Evolutionary conservation across 148 eudicot species (phyloP).

Genomic region (Rhododendron molle): DNA sequence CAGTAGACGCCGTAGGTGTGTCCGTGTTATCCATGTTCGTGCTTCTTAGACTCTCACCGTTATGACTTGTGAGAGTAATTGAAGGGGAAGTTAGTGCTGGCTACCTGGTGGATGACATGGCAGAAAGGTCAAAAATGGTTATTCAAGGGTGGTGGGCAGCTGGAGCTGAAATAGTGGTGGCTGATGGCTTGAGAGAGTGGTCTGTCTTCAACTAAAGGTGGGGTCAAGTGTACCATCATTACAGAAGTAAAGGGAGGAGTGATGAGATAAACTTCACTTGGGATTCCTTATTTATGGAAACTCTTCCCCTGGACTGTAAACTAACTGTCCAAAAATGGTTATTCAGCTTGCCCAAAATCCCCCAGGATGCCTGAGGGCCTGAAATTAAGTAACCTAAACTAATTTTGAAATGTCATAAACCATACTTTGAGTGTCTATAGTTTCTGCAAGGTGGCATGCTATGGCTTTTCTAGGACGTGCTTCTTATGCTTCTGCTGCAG

Average conservation of each 20-base stretch:
- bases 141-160: neutral
- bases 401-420: neutral
- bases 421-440: conserved; percentile 4
- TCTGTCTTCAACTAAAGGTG: neutral
- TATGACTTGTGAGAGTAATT: neutral
- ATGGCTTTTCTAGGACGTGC: neutral
- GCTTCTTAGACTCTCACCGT: neutral
- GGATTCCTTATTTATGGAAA: neutral
- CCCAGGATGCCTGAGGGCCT: neutral
- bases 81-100: neutral
- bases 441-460: neutral
- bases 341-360: neutral
- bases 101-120: neutral
- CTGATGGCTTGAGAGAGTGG: neutral
- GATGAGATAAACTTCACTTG: neutral
- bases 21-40: neutral
- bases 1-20: neutral
- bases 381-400: neutral
- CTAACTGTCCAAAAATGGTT: neutral
- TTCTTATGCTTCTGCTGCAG: neutral
- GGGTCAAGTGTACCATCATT: neutral
- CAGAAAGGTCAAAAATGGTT: neutral
- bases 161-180: neutral
- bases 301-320: neutral
- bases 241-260: neutral